Evolutionary conservation across 805 yeast genomes (phyloP), one percentile per base, ranked within the genome.

Genomic region (Candida multigemmis): DNA sequence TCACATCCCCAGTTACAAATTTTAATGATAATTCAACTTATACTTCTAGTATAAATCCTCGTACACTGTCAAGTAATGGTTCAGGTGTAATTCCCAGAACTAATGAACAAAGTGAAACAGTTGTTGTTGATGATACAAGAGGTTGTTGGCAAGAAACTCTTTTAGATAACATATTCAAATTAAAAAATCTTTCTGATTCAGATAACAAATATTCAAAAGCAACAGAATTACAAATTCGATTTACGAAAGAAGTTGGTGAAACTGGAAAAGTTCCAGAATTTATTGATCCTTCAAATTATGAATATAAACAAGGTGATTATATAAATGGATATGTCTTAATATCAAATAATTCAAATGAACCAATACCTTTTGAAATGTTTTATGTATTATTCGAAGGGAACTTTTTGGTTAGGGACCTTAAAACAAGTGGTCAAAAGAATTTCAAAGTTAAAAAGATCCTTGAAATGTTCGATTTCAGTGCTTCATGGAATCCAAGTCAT

Each of bases 271-370:
- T 20, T 1, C 60, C 59, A 4, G 46, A 38, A 17, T 32, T 37
- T 14, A 48, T 59, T 5, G 54, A 57, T 28, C 50, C 53, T 6
- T 46, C 50, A 30, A 30, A 42, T 14, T 46, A 37, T 35, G 82
- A 75, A 44, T 79, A 69, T 42, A 70, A 70, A 12, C 75, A 77
- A 8, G 84, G 84, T n/a, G 86, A 78, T 42, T 59, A 60, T 12
- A 57, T 79, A 9, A 65, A 71, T 40, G 89, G 89, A 0, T 71
- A 65, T 38, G 50, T 68, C 6, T 36, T 46, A 0, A 53, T 72
- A 12, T 50, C 55, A 27, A 74, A 73, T 38, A 50, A 38, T 5
- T 47, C 69, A 2, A 27, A 43, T 1, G 36, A 48, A 11, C 52
- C 60, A 0, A 55, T 77, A 12, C 67, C 68, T 2, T 79, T 77